These are phyloP conservation scores for Wickerhamomyces sp. DNA, from an alignment of 1,139 yeast species.

Conservation along the genomic window DNA sequence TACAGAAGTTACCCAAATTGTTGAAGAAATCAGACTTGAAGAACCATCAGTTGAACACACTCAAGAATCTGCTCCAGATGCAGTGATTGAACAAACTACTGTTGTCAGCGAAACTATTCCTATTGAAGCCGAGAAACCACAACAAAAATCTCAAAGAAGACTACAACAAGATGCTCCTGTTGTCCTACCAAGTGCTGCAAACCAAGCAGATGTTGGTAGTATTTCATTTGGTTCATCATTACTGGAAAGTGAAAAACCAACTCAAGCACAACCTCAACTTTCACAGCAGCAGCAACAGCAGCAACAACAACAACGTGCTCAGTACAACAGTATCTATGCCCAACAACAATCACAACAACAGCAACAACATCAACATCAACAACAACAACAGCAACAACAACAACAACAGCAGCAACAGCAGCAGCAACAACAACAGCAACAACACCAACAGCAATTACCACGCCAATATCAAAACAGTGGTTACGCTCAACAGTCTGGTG, in stretches of 20 bases:
- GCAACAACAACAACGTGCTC: slow-evolving; percentile 17
- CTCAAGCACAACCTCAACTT: slow-evolving; percentile 13
- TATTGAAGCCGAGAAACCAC: slow-evolving; percentile 12
- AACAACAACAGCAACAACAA: slow-evolving; percentile 15
- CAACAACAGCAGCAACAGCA: slow-evolving; percentile 20
- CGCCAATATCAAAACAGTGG: slow-evolving; percentile 16
- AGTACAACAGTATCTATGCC: slow-evolving; percentile 16
- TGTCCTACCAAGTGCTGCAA: slow-evolving; percentile 54
- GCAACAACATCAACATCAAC: slow-evolving; percentile 17
- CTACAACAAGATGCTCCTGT: slow-evolving; percentile 52
- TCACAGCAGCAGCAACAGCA: slow-evolving; percentile 21
- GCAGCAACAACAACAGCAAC: slow-evolving; percentile 17
- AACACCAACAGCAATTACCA: slow-evolving; percentile 15
- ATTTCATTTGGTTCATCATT: slow-evolving; percentile 73
- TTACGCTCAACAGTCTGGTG: no score
- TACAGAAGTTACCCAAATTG: slow-evolving; percentile 13
- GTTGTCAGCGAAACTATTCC: slow-evolving; percentile 14
- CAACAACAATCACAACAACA: slow-evolving; percentile 17
- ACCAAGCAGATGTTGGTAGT: slow-evolving; percentile 74
- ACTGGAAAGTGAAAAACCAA: slow-evolving; percentile 38
- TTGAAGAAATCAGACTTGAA: slow-evolving; percentile 18
- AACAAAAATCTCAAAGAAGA: slow-evolving; percentile 25
- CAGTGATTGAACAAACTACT: slow-evolving; percentile 12
- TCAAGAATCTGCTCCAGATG: slow-evolving; percentile 8
- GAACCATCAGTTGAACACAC: no score